Base-by-base conservation (phyloP, 208 protist genomes). In the Trypanosoma caninum region DNA sequence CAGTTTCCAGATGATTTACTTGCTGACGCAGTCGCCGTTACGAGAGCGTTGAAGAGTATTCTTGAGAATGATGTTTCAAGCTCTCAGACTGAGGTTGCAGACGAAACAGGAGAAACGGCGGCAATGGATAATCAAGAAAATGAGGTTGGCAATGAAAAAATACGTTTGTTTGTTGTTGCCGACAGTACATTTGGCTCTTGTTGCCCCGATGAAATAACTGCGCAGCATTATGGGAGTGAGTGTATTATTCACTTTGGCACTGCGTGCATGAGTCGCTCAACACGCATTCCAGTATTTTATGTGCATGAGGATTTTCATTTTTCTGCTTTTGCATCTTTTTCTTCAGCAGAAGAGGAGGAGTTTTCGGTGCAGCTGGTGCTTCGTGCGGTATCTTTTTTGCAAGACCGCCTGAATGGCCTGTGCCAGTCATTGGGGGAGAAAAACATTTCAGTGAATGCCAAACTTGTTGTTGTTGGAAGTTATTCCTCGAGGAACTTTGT, bases 151-250 rank as follows among this genome's bases (percentile, higher is more conserved):
- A 53, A 64, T 10, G 50, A 46, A 40, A 16, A 38, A 35, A 47
- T 82, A 20, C 87, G 80, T 10, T 65, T 94, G 42, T 90, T 89
- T 62, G 75, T 94, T 10, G 53, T 97, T 6, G 89, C 84, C 7
- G 93, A 97, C 76, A 96, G 85, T 61, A 93, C 90, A 0, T 97
- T 95, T 61, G 90, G 82, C 34, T 87, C 83, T 51, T 97, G 93
- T 72, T 97, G 93, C 72, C 82, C 87, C 0, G 93, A 97, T 57
- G 88, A 92, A 62, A 87, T 97, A 44, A 94, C 88, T 0, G 86
- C 93, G 9, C 81, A 91, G 63, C 93, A 97, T 61, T 87, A 91
- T 70, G 33, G 51, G 18, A 70, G 72, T 11, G 83, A 97, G 25
- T 89, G 76, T 54, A 91, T 97, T 55, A 72, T 96, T 52, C 90